Evolutionary conservation across 1,139 yeast species (phyloP).

Genomic region (Kodamaea plutei): DNA sequence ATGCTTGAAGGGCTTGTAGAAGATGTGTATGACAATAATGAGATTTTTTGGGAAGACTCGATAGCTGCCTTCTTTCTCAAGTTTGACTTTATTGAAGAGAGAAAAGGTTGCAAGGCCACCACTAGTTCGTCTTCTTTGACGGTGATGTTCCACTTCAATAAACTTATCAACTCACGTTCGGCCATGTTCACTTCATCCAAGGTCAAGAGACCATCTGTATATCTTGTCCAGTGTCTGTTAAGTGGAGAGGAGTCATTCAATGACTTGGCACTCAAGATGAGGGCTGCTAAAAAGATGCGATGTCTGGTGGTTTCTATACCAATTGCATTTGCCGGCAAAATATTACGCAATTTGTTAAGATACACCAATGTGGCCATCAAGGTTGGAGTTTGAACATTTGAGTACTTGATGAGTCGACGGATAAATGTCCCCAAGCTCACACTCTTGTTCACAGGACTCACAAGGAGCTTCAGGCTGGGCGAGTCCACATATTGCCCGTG

Average conservation of each 20-base stretch:
- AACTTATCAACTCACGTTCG: constrained; percentile 78
- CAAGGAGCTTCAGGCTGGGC: constrained; percentile 14
- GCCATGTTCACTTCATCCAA: constrained; percentile 83
- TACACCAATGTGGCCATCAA: constrained; percentile 88
- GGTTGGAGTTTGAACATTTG: constrained; percentile 94
- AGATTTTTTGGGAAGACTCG: constrained; percentile 31
- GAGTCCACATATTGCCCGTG: constrained; percentile 7
- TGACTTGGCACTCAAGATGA: constrained; percentile 84
- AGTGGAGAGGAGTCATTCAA: constrained; percentile 91
- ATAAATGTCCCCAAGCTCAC: constrained; percentile 58
- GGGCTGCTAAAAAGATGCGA: constrained; percentile 82
- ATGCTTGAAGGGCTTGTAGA: constrained; percentile 15
- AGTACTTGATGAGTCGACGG: constrained; percentile 63
- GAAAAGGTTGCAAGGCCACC: constrained; percentile 67
- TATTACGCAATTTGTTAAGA: constrained; percentile 66
- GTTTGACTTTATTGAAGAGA: constrained; percentile 58
- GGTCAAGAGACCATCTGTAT: constrained; percentile 77
- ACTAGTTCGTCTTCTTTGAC: constrained; percentile 68
- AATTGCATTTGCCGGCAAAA: constrained; percentile 82
- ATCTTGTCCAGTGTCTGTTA: constrained; percentile 92
- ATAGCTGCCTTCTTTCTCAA: constrained; percentile 24
- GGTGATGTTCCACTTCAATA: constrained; percentile 79
- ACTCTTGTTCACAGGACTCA: constrained; percentile 23
- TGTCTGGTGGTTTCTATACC: constrained; percentile 95
- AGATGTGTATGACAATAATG: constrained; percentile 21